Conservation (phyloP, 495 filamentous ascomycete species). For the Terfezia claveryi region DNA sequence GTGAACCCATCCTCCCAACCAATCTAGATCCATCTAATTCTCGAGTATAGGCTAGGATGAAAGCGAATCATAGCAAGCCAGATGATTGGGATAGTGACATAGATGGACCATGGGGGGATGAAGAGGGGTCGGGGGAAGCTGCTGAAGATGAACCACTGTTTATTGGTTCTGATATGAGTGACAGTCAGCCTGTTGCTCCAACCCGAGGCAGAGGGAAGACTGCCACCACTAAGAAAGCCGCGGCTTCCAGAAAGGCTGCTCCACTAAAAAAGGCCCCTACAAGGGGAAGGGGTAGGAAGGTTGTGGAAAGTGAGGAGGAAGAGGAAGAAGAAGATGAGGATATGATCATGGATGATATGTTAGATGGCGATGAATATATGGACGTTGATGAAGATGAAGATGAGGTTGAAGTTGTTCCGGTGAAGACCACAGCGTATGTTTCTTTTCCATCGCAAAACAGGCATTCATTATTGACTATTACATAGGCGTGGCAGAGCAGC, state of each 20-base stretch:
- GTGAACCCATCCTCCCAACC: background rate
- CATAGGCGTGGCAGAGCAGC: constrained; percentile 23
- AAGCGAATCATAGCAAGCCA: constrained; percentile 46
- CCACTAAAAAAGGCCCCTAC: constrained; percentile 9
- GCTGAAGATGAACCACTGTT: constrained; percentile 17
- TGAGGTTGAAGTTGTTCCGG: constrained; percentile 9
- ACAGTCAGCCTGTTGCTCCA: constrained; percentile 22
- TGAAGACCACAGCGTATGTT: constrained; percentile 28
- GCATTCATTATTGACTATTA: constrained; percentile 17
- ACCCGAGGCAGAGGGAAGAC: constrained; percentile 22
- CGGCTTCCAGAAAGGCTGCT: constrained; percentile 23
- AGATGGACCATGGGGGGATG: constrained; percentile 66
- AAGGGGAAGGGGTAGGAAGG: constrained; percentile 29
- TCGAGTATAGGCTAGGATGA: constrained; percentile 29
- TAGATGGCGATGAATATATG: constrained; percentile 24
- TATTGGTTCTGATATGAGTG: constrained; percentile 14
- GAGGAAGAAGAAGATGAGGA: constrained; percentile 37
- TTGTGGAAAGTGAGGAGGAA: constrained; percentile 34
- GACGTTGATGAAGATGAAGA: constrained; percentile 34
- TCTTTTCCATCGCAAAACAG: constrained; percentile 29
- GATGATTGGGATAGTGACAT: constrained; percentile 68
- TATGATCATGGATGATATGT: constrained; percentile 19
- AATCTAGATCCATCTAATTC: background rate
- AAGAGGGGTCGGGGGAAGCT: constrained; percentile 40
- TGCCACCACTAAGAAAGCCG: constrained; percentile 24